These are phyloP conservation scores for Yamadazyma sp. DNA, from an alignment of 805 yeast species.

Conservation along the genomic window DNA sequence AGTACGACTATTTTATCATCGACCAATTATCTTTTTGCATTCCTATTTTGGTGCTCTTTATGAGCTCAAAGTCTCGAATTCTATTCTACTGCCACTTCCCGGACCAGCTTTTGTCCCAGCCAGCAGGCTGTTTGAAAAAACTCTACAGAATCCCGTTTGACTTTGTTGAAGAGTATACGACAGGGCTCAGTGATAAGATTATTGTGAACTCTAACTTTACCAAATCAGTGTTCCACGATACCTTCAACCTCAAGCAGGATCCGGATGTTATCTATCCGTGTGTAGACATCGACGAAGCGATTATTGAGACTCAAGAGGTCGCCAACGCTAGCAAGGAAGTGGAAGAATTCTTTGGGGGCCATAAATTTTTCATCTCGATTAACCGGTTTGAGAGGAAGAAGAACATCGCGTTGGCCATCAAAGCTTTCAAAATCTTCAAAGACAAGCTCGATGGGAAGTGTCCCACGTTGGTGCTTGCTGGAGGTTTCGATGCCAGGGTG, in stretches of 20 bases:
- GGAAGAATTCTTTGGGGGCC: constrained; percentile 31
- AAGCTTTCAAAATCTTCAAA: constrained; percentile 54
- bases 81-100: constrained; percentile 97
- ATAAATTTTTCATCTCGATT: constrained; percentile 61
- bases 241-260: constrained; percentile 50
- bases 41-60: constrained; percentile 61
- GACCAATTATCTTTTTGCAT: constrained; percentile 87
- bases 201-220: constrained; percentile 92
- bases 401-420: constrained; percentile 74
- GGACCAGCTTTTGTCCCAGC: constrained; percentile 71
- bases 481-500: constrained; percentile 84
- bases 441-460: constrained; percentile 16
- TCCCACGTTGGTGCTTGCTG: constrained; percentile 69
- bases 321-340: constrained; percentile 32
- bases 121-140: constrained; percentile 52
- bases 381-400: constrained; percentile 90
- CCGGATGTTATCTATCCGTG: constrained; percentile 76
- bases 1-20: constrained; percentile 72
- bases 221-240: constrained; percentile 58
- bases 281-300: constrained; percentile 48
- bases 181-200: constrained; percentile 70
- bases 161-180: constrained; percentile 76
- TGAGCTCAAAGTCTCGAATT: constrained; percentile 45
- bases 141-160: constrained; percentile 84
- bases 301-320: constrained; percentile 21